phyloP scores from a whole-genome alignment of 2,329 filamentous ascomycete species.

The Colletotrichum musicola region DNA sequence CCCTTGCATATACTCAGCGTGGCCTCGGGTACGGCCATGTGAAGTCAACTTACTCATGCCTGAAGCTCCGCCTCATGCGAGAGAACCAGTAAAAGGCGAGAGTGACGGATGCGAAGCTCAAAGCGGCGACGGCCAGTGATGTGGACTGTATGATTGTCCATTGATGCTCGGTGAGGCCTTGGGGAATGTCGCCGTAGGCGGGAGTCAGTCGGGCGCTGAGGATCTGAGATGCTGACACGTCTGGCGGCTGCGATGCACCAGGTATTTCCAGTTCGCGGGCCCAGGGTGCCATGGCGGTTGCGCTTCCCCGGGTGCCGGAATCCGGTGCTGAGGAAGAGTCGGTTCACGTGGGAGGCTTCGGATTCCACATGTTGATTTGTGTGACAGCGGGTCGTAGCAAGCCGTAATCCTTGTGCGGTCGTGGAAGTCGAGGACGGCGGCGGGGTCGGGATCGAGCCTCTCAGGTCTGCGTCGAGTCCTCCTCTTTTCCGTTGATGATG shows the following conservation, averaged over 20 bases:
- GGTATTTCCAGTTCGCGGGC: conserved; percentile 10
- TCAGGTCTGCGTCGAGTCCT: background rate
- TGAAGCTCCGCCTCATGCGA: conserved; percentile 79
- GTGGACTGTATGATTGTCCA: conserved; percentile 38
- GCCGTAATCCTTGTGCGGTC: background rate
- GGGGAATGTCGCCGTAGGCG: conserved; percentile 24
- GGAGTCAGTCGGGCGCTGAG: conserved; percentile 8
- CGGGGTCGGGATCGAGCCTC: background rate
- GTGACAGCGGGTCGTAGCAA: background rate
- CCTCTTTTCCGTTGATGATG: background rate
- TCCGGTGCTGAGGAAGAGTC: conserved; percentile 7
- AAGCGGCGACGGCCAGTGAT: conserved; percentile 56
- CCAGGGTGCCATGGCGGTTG: conserved; percentile 36
- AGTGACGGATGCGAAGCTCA: conserved; percentile 69
- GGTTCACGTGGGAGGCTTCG: conserved; percentile 37
- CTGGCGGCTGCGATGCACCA: conserved; percentile 14
- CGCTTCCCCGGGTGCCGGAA: conserved; percentile 12
- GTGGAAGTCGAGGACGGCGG: background rate
- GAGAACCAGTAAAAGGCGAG: conserved; percentile 78
- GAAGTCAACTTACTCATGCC: conserved; percentile 71
- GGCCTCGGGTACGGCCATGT: too few species aligned
- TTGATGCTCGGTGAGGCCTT: conserved; percentile 31
- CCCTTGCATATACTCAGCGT: background rate
- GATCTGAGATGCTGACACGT: conserved; percentile 6
- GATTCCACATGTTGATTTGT: conserved; percentile 35